phyloP scores from a whole-genome alignment of 2,329 filamentous ascomycete genomes.

The Aspergillus melleus region DNA sequence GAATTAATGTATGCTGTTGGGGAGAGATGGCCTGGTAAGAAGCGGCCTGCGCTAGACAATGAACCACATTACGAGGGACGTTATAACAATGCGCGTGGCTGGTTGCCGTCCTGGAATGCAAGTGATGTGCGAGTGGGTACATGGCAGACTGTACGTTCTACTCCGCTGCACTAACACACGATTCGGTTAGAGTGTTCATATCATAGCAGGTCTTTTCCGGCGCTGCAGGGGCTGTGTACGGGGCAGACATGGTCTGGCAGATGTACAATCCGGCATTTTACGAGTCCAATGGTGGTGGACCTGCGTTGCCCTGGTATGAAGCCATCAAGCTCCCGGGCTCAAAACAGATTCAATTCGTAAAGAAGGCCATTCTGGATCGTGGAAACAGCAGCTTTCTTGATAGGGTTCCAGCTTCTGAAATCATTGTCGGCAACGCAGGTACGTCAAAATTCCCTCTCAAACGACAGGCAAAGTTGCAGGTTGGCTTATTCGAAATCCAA shows the following conservation, averaged over 20 bases:
- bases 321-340: slow-evolving; percentile 4
- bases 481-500: no score
- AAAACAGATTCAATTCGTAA: slow-evolving; percentile 3
- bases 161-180: not conserved
- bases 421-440: slow-evolving; percentile 5
- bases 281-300: not conserved
- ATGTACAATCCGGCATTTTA: slow-evolving; percentile 1
- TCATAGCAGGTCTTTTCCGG: slow-evolving; percentile 8
- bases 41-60: slow-evolving; percentile 7
- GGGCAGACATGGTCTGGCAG: slow-evolving; percentile 5
- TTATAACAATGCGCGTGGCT: slow-evolving; percentile 4
- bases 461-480: no score
- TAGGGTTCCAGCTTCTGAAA: slow-evolving; percentile 5
- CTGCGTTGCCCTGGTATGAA: not conserved
- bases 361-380: slow-evolving; percentile 9
- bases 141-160: slow-evolving; percentile 7
- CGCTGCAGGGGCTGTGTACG: slow-evolving; percentile 6
- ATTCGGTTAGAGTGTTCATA: not conserved
- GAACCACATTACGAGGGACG: slow-evolving; percentile 10
- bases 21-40: not conserved
- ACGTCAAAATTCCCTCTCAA: not conserved
- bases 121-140: slow-evolving; percentile 9
- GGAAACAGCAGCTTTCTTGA: not conserved
- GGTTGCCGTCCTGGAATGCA: slow-evolving; percentile 4
- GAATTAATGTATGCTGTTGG: slow-evolving; percentile 9